Evolutionary conservation across 2,329 filamentous ascomycete genomes (phyloP), one percentile per base, ranked within the genome.

Genomic region (Cladorrhinum sp.): DNA sequence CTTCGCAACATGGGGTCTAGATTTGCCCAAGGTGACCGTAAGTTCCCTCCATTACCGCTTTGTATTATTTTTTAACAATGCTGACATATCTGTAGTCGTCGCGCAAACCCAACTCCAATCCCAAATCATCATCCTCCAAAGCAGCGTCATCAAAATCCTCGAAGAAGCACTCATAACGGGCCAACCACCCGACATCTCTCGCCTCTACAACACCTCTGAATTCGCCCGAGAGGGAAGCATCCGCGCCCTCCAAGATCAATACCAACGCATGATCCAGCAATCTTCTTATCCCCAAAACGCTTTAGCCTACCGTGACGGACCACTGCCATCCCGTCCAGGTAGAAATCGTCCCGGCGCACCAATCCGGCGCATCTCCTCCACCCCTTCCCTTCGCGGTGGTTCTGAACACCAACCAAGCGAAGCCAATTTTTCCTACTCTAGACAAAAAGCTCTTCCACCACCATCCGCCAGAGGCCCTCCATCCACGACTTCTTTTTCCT

Each of bases 111-210:
- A 73, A 55, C 69, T 76, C 24, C 74, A 76, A 64, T 68, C 68
- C 9, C 72, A 75, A 54, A 70, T 76, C 54, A 76, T 75, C 48
- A 70, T 72, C 12, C 68, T 76, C 36, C 74, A 76, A 60, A 66
- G 70, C 45, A 74, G 71, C 3, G 72, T 76, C 54, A 75, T 76
- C 59, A 66, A 66, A n/a, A 66, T 76, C 48, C 69, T 76, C 10
- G 71, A 76, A 55, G 73, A 75, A 9, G 73, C 74, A 4, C 67
- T 76, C 23, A 58, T 68, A 22, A 72, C 69, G 25, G 73, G 72
- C 3, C 64, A 64, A 1, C 64, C 65, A 5, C 67, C 67, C 9
- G 73, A 76, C 60, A 64, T 73, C 53, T 59, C 67, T 38, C 65
- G 59, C 29, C 70, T 76, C 13, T 68, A 72, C 27, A 70, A 71